Percentiles rank a stretch among this genome's conserved stretches.
Conservation (phyloP, 176 grass and related monocot species). For the Lolium multiflorum region DNA sequence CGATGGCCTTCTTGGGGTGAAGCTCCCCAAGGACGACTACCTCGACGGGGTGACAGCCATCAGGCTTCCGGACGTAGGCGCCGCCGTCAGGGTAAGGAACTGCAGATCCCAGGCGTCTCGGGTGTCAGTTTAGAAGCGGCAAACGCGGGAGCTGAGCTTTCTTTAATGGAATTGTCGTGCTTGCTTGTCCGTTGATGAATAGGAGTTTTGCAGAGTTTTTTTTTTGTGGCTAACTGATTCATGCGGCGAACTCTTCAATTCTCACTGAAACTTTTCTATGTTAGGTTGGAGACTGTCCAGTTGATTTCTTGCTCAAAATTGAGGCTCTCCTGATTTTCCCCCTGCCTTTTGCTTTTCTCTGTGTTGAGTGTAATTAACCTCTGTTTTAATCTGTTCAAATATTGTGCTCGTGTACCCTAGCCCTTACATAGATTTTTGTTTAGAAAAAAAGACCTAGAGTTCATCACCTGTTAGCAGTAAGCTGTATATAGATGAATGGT, state of each 20-base stretch:
- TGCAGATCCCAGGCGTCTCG: background rate
- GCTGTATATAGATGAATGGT: background rate
- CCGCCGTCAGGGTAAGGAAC: conserved; percentile 44
- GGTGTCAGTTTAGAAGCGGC: no score
- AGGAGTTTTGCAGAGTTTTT: background rate
- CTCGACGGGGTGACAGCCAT: background rate
- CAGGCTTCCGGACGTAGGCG: background rate
- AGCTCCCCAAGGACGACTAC: conserved; percentile 29
- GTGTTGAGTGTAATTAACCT: background rate
- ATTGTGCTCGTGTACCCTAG: conserved; percentile 24
- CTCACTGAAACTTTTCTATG: background rate
- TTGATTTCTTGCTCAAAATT: background rate
- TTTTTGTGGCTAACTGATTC: background rate
- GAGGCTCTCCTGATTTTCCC: background rate
- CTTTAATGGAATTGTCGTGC: background rate
- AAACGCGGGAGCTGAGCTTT: background rate
- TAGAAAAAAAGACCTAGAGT: background rate
- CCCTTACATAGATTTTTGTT: no score
- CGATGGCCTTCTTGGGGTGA: conserved; percentile 10
- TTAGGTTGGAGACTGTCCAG: no score
- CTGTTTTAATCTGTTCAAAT: background rate
- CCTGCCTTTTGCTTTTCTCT: background rate
- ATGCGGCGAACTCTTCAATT: background rate
- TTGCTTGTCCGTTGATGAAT: background rate
- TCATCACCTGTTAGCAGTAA: background rate